Evolutionary conservation across 257 asterid species (phyloP).

Genomic region (Mitragyna speciosa): DNA sequence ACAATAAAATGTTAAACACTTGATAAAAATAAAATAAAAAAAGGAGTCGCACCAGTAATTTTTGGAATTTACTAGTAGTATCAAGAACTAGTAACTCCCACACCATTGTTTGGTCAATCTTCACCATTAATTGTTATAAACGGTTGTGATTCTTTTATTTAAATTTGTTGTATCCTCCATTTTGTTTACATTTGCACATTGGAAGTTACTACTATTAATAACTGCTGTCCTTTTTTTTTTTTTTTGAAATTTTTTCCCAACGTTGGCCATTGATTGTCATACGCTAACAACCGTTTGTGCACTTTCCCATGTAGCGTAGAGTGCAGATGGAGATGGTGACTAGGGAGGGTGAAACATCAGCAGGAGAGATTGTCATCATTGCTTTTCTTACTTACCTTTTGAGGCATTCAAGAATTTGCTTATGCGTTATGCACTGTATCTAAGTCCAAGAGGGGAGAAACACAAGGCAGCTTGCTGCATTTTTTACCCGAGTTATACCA

Average conservation of each 20-base stretch:
- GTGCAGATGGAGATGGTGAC: constrained; percentile 2
- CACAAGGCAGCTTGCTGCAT: constrained; percentile 11
- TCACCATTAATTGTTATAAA: too few relatives aligned
- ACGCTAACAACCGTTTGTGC: too few relatives aligned
- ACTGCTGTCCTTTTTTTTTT: not conserved
- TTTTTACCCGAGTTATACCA: constrained; percentile 23
- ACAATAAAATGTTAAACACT: too few relatives aligned
- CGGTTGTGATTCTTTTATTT: too few relatives aligned
- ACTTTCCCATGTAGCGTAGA: not conserved
- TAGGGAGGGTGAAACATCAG: not conserved
- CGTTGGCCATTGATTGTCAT: too few relatives aligned
- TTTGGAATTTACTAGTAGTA: too few relatives aligned
- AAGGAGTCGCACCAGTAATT: too few relatives aligned
- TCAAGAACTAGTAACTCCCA: too few relatives aligned
- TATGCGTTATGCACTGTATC: not conserved
- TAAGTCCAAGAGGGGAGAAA: constrained; percentile 6
- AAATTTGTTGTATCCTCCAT: not conserved
- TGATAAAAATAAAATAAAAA: too few relatives aligned
- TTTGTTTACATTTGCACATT: not conserved
- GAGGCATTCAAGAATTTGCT: not conserved
- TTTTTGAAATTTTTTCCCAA: not conserved
- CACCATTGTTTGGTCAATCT: too few relatives aligned
- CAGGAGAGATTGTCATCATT: too few relatives aligned
- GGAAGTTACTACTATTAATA: constrained; percentile 2
- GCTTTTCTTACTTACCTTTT: not conserved